Base-by-base conservation (phyloP, 2,329 filamentous ascomycete genomes). In the Colletotrichum viniferum region DNA sequence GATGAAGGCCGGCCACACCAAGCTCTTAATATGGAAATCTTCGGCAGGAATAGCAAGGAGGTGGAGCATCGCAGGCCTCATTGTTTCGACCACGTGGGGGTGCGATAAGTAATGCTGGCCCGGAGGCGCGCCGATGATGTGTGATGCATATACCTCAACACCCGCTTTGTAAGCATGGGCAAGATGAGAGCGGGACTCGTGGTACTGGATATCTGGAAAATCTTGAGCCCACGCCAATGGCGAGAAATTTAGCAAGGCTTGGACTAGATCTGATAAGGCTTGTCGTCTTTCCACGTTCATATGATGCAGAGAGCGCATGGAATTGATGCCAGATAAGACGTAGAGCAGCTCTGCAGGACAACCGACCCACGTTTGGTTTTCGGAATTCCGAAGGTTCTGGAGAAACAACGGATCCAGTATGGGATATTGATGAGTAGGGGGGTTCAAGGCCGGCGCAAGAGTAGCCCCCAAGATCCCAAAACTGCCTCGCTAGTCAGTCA, bases 21-120 rank as follows among this genome's bases (percentile, higher is more conserved):
- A 43, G n/a, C 72, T 74, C 30, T 74, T 74, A 10, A 74, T 69
- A 36, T 74, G 72, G 28, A 74, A 66, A 28, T 74, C 72, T 30
- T 65, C n/a, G 3, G 52, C 58, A 12, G 68, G 13, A 10, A 74
- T 61, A 14, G 60, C 56, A 14, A 66, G 28, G 60, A 74, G 56
- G 4, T 66, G 72, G 18, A 71, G 16, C 62, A 74, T 74, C 12
- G 68, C 72, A 6, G 68, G 70, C 32, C 18, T 28, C 16, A 30
- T 7, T 24, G 14, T 56, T 36, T 24, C 61, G 13, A 48, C 18
- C 2, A 65, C 16, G 14, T 65, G 16, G 12, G 18, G 18, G 8
- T n/a, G 21, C 21, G 68, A 66, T 21, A 71, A 16, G 30, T 66
- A 55, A n/a, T 55, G 16, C 5, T 52, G 48, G 18, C 30, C 68